Percentiles rank a stretch among this genome's conserved stretches.
Evolutionary conservation across 2,329 filamentous ascomycete species (phyloP).

Genomic region (Fusarium floridanum): DNA sequence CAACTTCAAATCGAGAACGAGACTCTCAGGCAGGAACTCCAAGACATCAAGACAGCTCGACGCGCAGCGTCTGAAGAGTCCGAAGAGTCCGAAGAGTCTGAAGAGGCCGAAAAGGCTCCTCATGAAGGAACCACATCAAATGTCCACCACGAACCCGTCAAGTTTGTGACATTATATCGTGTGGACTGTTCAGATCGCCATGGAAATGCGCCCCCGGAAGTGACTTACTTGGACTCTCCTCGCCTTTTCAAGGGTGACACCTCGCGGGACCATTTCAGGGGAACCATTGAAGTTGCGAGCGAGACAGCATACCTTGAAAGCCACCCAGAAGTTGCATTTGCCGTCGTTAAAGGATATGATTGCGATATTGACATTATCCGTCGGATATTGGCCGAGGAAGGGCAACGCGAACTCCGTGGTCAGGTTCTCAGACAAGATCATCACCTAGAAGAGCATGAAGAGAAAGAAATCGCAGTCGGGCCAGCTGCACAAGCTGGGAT

Average conservation of each 20-base stretch:
- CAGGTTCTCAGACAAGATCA: too few species aligned
- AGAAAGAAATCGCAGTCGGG: too few species aligned
- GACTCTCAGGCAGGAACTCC: slow-evolving; percentile 11
- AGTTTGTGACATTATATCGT: neutral
- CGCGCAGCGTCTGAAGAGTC: too few species aligned
- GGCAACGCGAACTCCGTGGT: too few species aligned
- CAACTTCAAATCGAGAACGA: slow-evolving; percentile 16
- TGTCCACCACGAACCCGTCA: neutral
- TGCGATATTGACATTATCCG: too few species aligned
- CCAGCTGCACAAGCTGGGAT: too few species aligned
- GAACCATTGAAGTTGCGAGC: neutral
- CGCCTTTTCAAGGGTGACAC: slow-evolving; percentile 22
- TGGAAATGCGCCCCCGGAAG: too few species aligned
- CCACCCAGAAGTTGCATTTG: slow-evolving; percentile 3
- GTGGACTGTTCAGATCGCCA: neutral
- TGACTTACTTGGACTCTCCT: slow-evolving; percentile 2
- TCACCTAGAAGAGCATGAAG: too few species aligned
- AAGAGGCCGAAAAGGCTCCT: too few species aligned
- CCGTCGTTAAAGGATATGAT: too few species aligned
- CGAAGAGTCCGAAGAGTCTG: too few species aligned
- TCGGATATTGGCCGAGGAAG: too few species aligned
- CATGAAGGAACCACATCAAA: neutral
- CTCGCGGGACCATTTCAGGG: neutral
- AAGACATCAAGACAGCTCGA: neutral
- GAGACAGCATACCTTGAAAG: neutral